These are phyloP conservation scores for Saxophila tyrrhenica DNA, from an alignment of 495 filamentous ascomycete species.

Conservation along the genomic window DNA sequence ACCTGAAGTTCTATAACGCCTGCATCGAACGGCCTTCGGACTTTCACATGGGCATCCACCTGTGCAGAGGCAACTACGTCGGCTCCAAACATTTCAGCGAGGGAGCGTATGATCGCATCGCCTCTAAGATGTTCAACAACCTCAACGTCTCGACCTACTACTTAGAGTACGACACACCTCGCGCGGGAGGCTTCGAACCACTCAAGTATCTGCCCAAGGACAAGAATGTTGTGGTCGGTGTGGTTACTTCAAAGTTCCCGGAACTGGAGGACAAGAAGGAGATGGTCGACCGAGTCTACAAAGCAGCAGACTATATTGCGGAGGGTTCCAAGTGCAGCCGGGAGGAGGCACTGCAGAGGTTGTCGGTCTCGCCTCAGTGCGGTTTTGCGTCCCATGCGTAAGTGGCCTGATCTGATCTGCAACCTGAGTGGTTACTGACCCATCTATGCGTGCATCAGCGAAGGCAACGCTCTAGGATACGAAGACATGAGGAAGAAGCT, in stretches of 20 bases:
- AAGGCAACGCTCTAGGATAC: constrained; percentile 24
- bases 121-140: constrained; percentile 64
- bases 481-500: constrained; percentile 46
- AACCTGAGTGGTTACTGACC: not conserved
- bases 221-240: constrained; percentile 67
- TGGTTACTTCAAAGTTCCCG: constrained; percentile 63
- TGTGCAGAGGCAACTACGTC: constrained; percentile 75
- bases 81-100: constrained; percentile 67
- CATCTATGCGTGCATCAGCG: constrained; percentile 28
- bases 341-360: constrained; percentile 47
- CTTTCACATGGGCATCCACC: constrained; percentile 47
- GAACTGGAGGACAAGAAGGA: constrained; percentile 63
- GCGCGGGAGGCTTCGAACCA: constrained; percentile 69
- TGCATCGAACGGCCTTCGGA: constrained; percentile 37
- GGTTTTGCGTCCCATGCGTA: constrained; percentile 58
- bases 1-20: constrained; percentile 69
- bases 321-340: constrained; percentile 42
- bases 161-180: constrained; percentile 70
- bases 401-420: constrained; percentile 44
- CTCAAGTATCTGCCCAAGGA: constrained; percentile 57
- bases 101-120: constrained; percentile 71
- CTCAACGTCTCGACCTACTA: constrained; percentile 71
- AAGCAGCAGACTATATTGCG: constrained; percentile 61
- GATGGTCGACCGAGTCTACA: constrained; percentile 54
- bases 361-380: constrained; percentile 67